phyloP scores from a whole-genome alignment of 306 rosid species.

The Pyrus bretschneideri region DNA sequence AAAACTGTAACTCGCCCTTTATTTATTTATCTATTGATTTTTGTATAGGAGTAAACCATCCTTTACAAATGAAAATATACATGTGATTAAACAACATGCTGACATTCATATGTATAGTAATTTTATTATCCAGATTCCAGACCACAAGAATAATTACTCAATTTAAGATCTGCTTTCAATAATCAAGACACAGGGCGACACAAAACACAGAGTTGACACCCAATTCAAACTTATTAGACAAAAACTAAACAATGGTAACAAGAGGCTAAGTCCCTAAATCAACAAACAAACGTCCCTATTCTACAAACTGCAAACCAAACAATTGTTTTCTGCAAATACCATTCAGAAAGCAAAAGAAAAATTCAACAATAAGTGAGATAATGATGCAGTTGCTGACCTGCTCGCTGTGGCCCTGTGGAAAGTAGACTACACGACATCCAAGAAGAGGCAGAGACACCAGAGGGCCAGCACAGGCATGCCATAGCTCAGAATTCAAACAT shows the following conservation, averaged over 20 bases:
- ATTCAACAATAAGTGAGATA: neutral
- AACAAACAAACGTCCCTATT: neutral
- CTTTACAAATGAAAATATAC: neutral
- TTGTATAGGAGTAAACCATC: neutral
- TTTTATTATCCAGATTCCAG: neutral
- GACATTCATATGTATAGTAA: neutral
- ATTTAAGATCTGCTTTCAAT: neutral
- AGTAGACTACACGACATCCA: constrained; percentile 72
- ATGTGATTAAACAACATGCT: neutral
- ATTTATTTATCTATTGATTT: neutral
- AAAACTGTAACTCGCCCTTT: neutral
- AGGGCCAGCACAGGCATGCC: constrained; percentile 85
- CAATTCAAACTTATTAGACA: neutral
- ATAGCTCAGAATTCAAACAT: constrained; percentile 65
- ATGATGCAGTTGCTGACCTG: constrained; percentile 36
- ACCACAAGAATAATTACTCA: neutral
- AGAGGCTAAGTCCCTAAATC: neutral
- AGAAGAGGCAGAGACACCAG: constrained; percentile 59
- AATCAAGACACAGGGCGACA: neutral
- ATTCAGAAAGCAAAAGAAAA: neutral
- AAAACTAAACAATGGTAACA: neutral
- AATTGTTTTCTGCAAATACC: neutral
- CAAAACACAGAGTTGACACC: neutral
- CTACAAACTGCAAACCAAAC: neutral
- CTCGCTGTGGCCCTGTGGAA: constrained; percentile 76